Evolutionary conservation across 139 green algal genomes (phyloP), one percentile per base, ranked within the genome.

Genomic region (Axilococcus clingmanii): DNA sequence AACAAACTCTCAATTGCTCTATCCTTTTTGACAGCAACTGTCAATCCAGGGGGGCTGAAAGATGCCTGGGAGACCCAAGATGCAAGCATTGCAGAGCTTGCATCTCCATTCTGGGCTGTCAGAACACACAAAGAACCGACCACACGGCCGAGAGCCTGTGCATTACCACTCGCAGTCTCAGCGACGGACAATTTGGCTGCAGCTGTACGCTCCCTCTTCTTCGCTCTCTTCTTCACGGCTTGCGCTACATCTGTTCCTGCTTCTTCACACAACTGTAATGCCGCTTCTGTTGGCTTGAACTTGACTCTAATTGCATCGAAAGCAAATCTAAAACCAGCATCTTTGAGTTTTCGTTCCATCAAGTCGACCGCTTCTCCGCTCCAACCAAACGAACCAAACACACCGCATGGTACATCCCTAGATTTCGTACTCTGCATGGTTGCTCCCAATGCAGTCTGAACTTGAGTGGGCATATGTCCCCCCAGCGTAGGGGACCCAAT

Each of bases 321-420:
- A 0, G 79, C 82, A 56, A 91, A 85, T 12, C 35, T 52, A 68
- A 95, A 97, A 11, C 91, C 90, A 14, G 77, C 84, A 56, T 97
- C 83, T 57, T 68, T 76, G 34, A 79, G 66, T 22, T 58, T 50
- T 15, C 25, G 31, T 48, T 87, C 75, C 73, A 93, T 82, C 58
- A 86, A 76, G 48, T 91, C 83, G 44, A 91, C 79, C 42, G 89
- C 89, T 69, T 97, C 89, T 3, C 89, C 89, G 42, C 65, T 84
- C 89, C 89, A 97, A 2, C 90, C 90, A 71, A 96, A 97, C 63
- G 72, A 88, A 40, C 90, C 90, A 78, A 97, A 97, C 52, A 95
- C 89, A 32, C 89, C 89, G 48, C 76, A 91, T 15, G 89, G 88
- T 48, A 92, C 62, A 33, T 55, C 41, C 30, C 72, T 77, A 28